These are phyloP conservation scores for Trypanosoma avium DNA, from an alignment of 208 protist genomes.

Conservation along the genomic window DNA sequence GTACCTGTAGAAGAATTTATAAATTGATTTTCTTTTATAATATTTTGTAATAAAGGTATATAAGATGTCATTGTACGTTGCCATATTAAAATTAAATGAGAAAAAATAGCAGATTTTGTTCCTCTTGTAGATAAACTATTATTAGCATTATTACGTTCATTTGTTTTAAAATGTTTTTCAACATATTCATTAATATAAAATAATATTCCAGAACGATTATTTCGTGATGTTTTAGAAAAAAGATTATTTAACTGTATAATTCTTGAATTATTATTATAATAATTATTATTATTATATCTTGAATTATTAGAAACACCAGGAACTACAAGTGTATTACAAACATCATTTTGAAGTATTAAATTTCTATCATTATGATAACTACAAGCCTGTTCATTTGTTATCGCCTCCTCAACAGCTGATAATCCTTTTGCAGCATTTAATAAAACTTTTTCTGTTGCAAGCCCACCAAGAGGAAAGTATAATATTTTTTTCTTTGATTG, in stretches of 20 bases:
- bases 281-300: no score
- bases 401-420: conserved; percentile 17
- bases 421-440: conserved; percentile 24
- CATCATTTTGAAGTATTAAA: conserved; percentile 38
- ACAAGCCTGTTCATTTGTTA: neutral
- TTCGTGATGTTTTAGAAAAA: neutral
- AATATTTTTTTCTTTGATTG: conserved; percentile 40
- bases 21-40: conserved; percentile 1
- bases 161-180: neutral
- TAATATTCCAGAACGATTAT: neutral
- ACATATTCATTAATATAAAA: conserved; percentile 6
- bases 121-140: no score
- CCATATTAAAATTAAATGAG: conserved; percentile 10
- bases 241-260: conserved; percentile 9
- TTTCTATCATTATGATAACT: neutral
- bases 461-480: conserved; percentile 48
- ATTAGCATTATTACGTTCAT: no score
- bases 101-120: conserved; percentile 13
- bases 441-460: conserved; percentile 43
- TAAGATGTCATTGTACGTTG: neutral
- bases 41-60: neutral
- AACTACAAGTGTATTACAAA: conserved; percentile 45
- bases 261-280: no score
- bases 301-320: no score
- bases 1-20: conserved; percentile 24